Conservation (phyloP, 1,284 basidiomycete species). For the Leccinum idahoense region DNA sequence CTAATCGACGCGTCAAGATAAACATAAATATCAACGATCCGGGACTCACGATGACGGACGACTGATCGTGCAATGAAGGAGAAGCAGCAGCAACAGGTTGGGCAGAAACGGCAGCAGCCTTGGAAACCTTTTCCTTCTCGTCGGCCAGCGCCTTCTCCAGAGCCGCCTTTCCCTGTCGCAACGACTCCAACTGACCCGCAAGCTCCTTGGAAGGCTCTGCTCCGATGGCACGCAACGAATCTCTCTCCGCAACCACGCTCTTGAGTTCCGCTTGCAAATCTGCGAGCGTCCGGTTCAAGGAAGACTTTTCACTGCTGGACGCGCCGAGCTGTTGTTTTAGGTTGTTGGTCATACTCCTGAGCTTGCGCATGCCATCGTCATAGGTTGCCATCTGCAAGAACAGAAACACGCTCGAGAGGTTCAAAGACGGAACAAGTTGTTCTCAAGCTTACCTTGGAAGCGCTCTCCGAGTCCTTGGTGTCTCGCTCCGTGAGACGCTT, state of each 20-base stretch:
- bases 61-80: slow-evolving; percentile 30
- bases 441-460: slow-evolving; percentile 32
- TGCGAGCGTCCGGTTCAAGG: slow-evolving; percentile 33
- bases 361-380: no score
- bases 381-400: no score
- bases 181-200: slow-evolving; percentile 33
- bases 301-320: slow-evolving; percentile 34
- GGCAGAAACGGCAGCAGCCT: slow-evolving; percentile 8
- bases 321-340: slow-evolving; percentile 18
- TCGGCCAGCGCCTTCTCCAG: slow-evolving; percentile 39
- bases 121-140: slow-evolving; percentile 36
- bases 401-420: no score
- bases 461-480: slow-evolving; percentile 34
- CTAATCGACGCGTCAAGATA: slow-evolving; percentile 33
- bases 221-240: slow-evolving; percentile 19
- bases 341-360: no score
- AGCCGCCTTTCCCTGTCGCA: slow-evolving; percentile 39
- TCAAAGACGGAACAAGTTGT: neutral
- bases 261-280: slow-evolving; percentile 32
- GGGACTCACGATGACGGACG: slow-evolving; percentile 41
- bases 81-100: slow-evolving; percentile 12
- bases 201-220: slow-evolving; percentile 27
- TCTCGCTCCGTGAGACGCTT: slow-evolving; percentile 37
- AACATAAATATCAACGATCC: neutral
- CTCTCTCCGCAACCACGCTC: slow-evolving; percentile 31